phyloP scores from a whole-genome alignment of 2,329 filamentous ascomycete genomes.

The Gaeumannomyces sp. region DNA sequence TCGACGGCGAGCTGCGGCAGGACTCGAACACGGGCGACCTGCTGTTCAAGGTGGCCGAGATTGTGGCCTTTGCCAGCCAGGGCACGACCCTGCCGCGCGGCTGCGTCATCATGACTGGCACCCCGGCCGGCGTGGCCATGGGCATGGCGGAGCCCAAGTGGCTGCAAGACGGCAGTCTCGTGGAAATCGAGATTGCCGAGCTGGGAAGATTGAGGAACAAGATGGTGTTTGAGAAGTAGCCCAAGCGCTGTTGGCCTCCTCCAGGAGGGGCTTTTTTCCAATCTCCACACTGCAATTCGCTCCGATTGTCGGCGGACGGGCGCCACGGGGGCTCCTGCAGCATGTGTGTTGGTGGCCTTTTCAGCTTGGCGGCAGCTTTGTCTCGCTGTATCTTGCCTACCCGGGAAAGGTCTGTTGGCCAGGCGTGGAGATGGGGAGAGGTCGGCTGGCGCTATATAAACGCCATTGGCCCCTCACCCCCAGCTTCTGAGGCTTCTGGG shows the following conservation, averaged over 20 bases:
- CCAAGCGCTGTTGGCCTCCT: too few relatives aligned
- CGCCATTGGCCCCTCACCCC: neutral
- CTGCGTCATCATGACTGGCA: conserved; percentile 36
- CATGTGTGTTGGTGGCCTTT: neutral
- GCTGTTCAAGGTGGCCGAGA: conserved; percentile 44
- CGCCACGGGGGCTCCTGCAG: neutral
- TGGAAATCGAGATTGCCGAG: conserved; percentile 36
- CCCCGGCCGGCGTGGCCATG: conserved; percentile 35
- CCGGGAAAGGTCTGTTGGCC: neutral
- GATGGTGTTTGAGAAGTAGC: conserved; percentile 25
- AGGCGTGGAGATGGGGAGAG: neutral
- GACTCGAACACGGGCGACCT: conserved; percentile 29
- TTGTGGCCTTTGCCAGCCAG: conserved; percentile 37
- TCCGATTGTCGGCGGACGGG: too few relatives aligned
- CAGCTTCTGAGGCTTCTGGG: too few relatives aligned
- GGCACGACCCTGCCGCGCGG: conserved; percentile 35
- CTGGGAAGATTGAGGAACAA: conserved; percentile 37
- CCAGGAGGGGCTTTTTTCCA: too few relatives aligned
- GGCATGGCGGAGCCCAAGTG: conserved; percentile 26
- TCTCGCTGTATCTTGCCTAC: neutral
- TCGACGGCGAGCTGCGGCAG: conserved; percentile 12
- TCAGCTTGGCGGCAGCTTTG: neutral
- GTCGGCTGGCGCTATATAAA: neutral
- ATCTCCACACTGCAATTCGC: too few relatives aligned
- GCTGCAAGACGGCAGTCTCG: conserved; percentile 33